These are phyloP conservation scores for Trametes elegans DNA, from an alignment of 768 basidiomycete genomes.

Conservation along the genomic window DNA sequence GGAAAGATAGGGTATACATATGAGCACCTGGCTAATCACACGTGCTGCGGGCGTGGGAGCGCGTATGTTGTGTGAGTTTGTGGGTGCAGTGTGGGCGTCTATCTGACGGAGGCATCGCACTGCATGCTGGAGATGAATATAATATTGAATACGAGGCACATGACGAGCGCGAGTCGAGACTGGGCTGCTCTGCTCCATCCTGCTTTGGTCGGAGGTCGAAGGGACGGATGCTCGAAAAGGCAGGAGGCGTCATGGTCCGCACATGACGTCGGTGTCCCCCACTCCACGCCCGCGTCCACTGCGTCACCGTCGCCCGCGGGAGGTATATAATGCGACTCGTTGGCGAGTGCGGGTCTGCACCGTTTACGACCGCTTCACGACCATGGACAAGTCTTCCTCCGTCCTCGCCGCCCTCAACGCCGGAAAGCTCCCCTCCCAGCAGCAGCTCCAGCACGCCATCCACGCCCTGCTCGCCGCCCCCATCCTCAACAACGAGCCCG, in stretches of 20 bases:
- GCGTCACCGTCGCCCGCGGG: background rate
- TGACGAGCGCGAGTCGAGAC: no score
- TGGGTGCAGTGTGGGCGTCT: background rate
- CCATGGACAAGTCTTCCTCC: slow-evolving; percentile 64
- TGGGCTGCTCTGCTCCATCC: no score
- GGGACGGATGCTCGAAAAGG: background rate
- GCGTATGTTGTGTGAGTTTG: background rate
- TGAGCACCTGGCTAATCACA: no score
- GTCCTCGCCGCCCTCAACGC: slow-evolving; percentile 67
- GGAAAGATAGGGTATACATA: no score
- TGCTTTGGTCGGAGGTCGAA: background rate
- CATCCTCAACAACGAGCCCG: slow-evolving; percentile 45
- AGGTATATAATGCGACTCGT: background rate
- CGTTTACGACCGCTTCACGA: background rate
- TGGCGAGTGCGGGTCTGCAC: background rate
- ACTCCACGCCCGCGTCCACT: background rate
- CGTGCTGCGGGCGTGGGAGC: background rate
- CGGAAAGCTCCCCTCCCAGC: slow-evolving; percentile 65
- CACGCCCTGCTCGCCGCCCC: slow-evolving; percentile 53
- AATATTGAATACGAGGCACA: no score
- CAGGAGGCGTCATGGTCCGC: background rate
- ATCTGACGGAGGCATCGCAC: background rate
- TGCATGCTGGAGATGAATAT: no score
- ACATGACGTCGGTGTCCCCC: background rate
- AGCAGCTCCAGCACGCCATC: slow-evolving; percentile 52